Conservation (phyloP, 2,329 filamentous ascomycete species). For the Beauveria asiatica region DNA sequence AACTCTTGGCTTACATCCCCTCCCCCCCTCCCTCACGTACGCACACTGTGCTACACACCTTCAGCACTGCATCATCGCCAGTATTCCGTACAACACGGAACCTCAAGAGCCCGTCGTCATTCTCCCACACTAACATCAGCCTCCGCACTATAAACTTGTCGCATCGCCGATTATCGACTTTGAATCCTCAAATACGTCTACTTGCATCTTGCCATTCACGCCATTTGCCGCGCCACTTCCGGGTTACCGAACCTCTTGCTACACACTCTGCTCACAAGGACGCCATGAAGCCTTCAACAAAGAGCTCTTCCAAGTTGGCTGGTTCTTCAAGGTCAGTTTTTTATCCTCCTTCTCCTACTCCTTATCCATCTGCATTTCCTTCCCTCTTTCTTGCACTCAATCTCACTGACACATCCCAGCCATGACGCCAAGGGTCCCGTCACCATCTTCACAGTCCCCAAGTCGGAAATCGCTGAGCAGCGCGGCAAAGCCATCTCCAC, state of each 20-base stretch:
- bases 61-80: not conserved
- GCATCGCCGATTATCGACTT: not conserved
- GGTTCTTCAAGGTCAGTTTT: not conserved
- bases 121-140: not conserved
- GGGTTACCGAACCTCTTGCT: not conserved
- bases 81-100: constrained; percentile 4
- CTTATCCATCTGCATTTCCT: not conserved
- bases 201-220: not conserved
- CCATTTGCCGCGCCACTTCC: no score
- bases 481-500: constrained; percentile 47
- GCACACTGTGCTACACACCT: not conserved
- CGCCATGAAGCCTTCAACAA: not conserved
- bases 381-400: not conserved
- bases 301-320: not conserved
- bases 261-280: not conserved
- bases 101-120: not conserved
- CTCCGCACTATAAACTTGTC: not conserved
- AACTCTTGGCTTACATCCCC: no score
- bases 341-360: no score
- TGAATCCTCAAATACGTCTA: no score
- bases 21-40: constrained; percentile 5
- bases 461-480: constrained; percentile 45
- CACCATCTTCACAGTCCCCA: constrained; percentile 33
- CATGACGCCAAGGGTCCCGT: not conserved
- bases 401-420: not conserved